phyloP scores from a whole-genome alignment of 2,329 filamentous ascomycete species.

The Fusarium poae region DNA sequence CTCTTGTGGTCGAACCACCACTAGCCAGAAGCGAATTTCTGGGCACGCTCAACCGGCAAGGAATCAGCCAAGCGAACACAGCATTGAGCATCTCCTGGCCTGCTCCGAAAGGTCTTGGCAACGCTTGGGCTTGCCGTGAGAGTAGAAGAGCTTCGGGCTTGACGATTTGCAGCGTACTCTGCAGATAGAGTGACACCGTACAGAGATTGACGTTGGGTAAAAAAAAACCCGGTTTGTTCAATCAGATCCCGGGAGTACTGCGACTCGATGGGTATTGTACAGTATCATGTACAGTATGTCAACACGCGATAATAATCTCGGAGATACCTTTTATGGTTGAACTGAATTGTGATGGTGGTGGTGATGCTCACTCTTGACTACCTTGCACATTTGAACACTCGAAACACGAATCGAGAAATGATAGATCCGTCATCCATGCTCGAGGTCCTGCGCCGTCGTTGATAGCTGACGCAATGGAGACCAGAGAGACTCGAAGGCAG shows the following conservation, averaged over 20 bases:
- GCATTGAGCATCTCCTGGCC: slow-evolving; percentile 40
- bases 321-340: slow-evolving; percentile 14
- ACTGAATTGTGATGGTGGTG: slow-evolving; percentile 18
- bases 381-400: neutral
- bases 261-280: slow-evolving; percentile 14
- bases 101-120: slow-evolving; percentile 39
- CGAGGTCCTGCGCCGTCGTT: slow-evolving; percentile 11
- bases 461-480: slow-evolving; percentile 44
- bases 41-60: slow-evolving; percentile 25
- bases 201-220: slow-evolving; percentile 36
- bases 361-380: slow-evolving; percentile 9
- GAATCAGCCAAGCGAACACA: slow-evolving; percentile 28
- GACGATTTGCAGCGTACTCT: slow-evolving; percentile 34
- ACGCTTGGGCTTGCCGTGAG: slow-evolving; percentile 38
- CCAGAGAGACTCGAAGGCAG: slow-evolving; percentile 24
- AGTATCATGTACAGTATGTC: slow-evolving; percentile 7
- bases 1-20: slow-evolving; percentile 31
- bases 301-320: slow-evolving; percentile 22
- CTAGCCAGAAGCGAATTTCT: slow-evolving; percentile 18
- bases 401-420: slow-evolving; percentile 17
- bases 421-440: slow-evolving; percentile 25
- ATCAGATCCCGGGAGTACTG: slow-evolving; percentile 20
- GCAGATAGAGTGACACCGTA: slow-evolving; percentile 34
- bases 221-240: slow-evolving; percentile 34
- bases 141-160: slow-evolving; percentile 24